Evolutionary conservation across 139 green algal genomes (phyloP), one percentile per base, ranked within the genome.

Genomic region (Closterium sp.): DNA sequence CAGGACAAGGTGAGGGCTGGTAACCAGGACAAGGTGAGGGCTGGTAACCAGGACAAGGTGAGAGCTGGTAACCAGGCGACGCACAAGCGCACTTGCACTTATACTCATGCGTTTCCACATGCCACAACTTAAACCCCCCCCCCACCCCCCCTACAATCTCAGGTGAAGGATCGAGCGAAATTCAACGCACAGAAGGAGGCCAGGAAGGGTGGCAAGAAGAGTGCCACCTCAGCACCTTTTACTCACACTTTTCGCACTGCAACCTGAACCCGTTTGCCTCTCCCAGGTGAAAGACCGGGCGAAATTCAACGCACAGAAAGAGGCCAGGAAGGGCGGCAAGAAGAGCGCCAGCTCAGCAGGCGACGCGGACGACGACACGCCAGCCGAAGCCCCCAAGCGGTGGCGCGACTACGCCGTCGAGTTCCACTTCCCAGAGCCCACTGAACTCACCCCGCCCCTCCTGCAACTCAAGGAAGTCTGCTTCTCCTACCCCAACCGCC

Each of bases 401-500:
- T 98, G 97, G 97, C 95, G 92, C 88, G 97, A 98, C 93, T 98
- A 98, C 90, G 66, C 84, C 31, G 96, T 98, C 32, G 88, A 97
- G 81, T 99, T 99, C 95, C 94, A 98, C 92, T 99, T 99, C 95
- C 98, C 98, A 0, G 96, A 97, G 93, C 98, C 98, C 19, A 98
- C 97, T 0, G 97, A 98, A 94, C 96, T 99, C 87, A 90, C 93
- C 36, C 95, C 96, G 28, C 96, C 98, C 33, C 97, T 98, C 28
- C 95, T 99, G 32, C 93, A 96, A 93, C 89, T 98, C 33, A 94
- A 93, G 7, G 98, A 99, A 89, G 97, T 96, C 34, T 93, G 95
- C 95, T 99, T 99, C 96, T 96, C 97, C 93, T 99, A 99, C 95
- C 98, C 98, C 2, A 69, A 66, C 36, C 84, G 94, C 5, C 55